These are phyloP conservation scores for Penicillium atrosanguineum DNA, from an alignment of 495 filamentous ascomycete species.

Conservation along the genomic window DNA sequence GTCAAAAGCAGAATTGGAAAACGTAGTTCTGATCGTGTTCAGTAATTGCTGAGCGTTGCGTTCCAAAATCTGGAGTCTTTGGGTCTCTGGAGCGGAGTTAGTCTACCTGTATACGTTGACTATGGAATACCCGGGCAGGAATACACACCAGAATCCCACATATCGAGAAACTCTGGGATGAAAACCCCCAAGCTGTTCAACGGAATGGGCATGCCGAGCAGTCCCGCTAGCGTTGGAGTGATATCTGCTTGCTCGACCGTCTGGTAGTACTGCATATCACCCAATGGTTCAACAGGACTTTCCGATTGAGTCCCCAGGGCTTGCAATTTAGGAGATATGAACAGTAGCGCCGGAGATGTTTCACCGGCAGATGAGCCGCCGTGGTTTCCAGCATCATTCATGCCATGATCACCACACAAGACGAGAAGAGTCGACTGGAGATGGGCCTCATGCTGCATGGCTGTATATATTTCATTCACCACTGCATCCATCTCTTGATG, in stretches of 20 bases:
- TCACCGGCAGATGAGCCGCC: slow-evolving; percentile 90
- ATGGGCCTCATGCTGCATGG: slow-evolving; percentile 66
- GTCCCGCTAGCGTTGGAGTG: slow-evolving; percentile 80
- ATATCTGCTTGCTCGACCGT: slow-evolving; percentile 91
- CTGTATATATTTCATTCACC: slow-evolving; percentile 69
- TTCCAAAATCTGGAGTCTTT: slow-evolving; percentile 63
- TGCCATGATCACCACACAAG: slow-evolving; percentile 91
- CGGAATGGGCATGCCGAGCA: slow-evolving; percentile 87
- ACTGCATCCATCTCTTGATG: slow-evolving; percentile 93
- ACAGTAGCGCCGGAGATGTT: slow-evolving; percentile 87
- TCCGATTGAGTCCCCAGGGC: slow-evolving; percentile 43
- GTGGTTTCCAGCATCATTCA: slow-evolving; percentile 99
- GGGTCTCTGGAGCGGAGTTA: slow-evolving; percentile 24
- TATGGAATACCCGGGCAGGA: neutral
- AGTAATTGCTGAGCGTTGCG: slow-evolving; percentile 79
- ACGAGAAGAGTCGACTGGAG: slow-evolving; percentile 78
- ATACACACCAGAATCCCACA: slow-evolving; percentile 63
- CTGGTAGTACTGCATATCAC: slow-evolving; percentile 74
- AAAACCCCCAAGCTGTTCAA: slow-evolving; percentile 89
- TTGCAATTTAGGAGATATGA: slow-evolving; percentile 84
- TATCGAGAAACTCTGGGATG: slow-evolving; percentile 70
- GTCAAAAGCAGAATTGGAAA: slow-evolving; percentile 56
- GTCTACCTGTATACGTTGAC: neutral
- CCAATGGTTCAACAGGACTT: slow-evolving; percentile 36
- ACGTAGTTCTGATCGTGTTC: slow-evolving; percentile 67